phyloP scores from a whole-genome alignment of 225 moss, liverwort and hornwort genomes.

The Pseudisothecium myosuroides region DNA sequence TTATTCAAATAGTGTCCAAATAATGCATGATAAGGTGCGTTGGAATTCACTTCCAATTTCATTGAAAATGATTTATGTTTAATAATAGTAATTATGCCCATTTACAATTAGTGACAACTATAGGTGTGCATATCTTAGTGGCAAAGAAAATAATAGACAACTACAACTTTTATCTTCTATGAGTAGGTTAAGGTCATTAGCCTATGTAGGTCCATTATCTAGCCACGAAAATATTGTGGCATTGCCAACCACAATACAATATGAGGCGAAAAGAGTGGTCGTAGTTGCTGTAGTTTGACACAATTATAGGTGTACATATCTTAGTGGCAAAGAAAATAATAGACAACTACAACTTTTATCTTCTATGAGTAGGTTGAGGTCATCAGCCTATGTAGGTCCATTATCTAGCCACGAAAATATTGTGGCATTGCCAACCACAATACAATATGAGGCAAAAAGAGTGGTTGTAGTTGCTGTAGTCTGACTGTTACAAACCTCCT shows the following conservation, averaged over 20 bases:
- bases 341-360: neutral
- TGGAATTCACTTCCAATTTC: neutral
- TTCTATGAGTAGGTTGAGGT: neutral
- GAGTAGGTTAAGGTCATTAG: neutral
- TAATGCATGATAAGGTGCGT: neutral
- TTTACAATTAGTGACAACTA: neutral
- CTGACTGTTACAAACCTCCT: fast-evolving
- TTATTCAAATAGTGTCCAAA: neutral
- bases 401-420: neutral
- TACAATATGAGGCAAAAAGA: fast-evolving
- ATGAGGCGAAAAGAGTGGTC: fast-evolving
- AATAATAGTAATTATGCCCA: neutral
- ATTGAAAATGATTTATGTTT: neutral
- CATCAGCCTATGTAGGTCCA: neutral
- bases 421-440: fast-evolving
- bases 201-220: neutral
- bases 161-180: neutral
- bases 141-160: neutral
- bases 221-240: fast-evolving
- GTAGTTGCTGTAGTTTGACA: neutral
- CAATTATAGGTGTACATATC: neutral
- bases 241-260: fast-evolving
- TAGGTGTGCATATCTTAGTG: neutral
- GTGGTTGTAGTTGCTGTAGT: neutral
- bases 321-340: neutral